Base-by-base conservation (phyloP, 345 rosid genomes). In the Excoecaria cochinchinensis region DNA sequence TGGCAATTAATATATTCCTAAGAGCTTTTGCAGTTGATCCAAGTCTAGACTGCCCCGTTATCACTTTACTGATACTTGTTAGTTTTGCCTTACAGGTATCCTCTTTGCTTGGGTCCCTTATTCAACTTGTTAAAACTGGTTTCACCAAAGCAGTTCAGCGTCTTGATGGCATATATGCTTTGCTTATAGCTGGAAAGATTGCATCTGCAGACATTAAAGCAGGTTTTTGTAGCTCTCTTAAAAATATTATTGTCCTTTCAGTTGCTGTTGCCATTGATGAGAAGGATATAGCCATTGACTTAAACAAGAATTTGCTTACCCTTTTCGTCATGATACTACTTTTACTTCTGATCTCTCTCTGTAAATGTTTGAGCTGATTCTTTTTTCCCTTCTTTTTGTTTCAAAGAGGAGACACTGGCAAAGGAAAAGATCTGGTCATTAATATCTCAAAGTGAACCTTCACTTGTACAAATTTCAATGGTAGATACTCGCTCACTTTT, bases 371-470 rank as follows among this genome's bases (percentile, higher is more conserved):
- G 19, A 44, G 65, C 70, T 81, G 62, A 72, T 81, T 16, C 1
- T 76, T 79, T 48, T 15, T 69, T 58, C 40, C 22, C 57, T 61
- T 40, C 72, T 39, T 79, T 36, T 69, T 69, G 70, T 85, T 53
- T 69, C 71, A 31, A 82, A 95, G 99, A 95, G 88, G 99, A 95
- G 83, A 85, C 89, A 46, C 61, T 95, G 85, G 83, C 76, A 40
- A 95, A 88, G 85, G 99, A 95, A 87, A 95, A 93, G 82, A 79
- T 95, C 77, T 95, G 95, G 98, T 85, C 94, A 72, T 82, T 95
- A 83, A 73, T 95, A 72, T 85, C 97, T 75, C 97, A 91, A 77
- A 90, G 87, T 81, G 98, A 95, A 82, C 95, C 98, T 74, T 86
- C 93, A 51, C 85, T 95, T 72, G 87, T 95, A 50, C 90, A 88